Base-by-base conservation (phyloP, 345 rosid species). In the Brassica carinata region DNA sequence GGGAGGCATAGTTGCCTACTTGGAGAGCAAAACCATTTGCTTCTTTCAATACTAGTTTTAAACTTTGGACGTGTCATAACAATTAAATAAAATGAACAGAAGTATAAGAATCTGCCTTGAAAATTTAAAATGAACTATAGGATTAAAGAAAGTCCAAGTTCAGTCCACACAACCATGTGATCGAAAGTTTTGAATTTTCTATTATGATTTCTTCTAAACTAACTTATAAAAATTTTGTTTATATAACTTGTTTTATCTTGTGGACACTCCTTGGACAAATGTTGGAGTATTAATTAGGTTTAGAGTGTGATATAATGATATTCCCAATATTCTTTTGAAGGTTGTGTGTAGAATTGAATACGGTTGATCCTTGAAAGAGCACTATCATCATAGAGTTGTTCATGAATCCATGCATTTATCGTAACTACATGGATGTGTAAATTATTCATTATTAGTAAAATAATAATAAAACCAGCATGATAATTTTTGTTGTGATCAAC, bases 161-260 rank as follows among this genome's bases (percentile, higher is more conserved):
- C 86, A 78, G 64, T 65, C 83, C 82, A 79, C 75, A 77, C 77
- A 67, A 48, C 80, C 88, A 82, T 89, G 87, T 84, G 85, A 77
- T 74, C 62, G 34, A 64, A 36, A 69, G 72, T 75, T 81, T 57
- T 71, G 13, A 70, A 8, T 1, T 77, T 77, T 78, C 70, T 65
- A 43, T 64, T 30, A 64, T 73, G 82, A 51, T 81, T 58, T 7
- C 82, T 84, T 83, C 84, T 30, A 64, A 64, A 57, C 63, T 70
- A 83, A 83, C 82, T 15, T 34, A 55, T 23, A 66, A 61, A 64
- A 55, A 7, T 68, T 63, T 36, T 51, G 63, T 73, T 77, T 77
- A 23, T 29, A 29, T 29, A 29, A 29, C 31, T 29, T 29, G 31
- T 29, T 29, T 29, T 29, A 29, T 29, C 31, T 29, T 29, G 31